Percentiles rank a stretch among this genome's conserved stretches.
These are phyloP conservation scores for Mesembryanthemum crystallinum DNA, from an alignment of 148 eudicot genomes.

Conservation along the genomic window DNA sequence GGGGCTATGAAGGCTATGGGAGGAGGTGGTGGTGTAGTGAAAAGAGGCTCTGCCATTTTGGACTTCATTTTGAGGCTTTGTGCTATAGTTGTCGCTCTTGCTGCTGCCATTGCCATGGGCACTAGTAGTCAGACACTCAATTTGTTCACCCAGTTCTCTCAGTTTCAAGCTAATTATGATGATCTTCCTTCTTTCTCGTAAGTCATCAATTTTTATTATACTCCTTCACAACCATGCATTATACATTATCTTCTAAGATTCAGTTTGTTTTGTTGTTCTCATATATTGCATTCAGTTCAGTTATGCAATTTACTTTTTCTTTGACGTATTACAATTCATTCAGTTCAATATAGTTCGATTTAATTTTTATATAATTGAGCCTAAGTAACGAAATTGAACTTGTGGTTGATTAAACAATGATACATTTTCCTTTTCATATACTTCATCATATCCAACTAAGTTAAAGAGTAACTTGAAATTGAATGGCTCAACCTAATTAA, in stretches of 20 bases:
- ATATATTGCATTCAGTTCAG: too few species aligned
- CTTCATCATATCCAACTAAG: too few species aligned
- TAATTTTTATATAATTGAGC: not conserved
- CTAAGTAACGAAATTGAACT: too few species aligned
- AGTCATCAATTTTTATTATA: not conserved
- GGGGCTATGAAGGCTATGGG: slow-evolving; percentile 27
- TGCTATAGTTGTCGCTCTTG: slow-evolving; percentile 61
- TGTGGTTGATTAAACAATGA: too few species aligned
- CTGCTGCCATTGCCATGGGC: slow-evolving; percentile 66
- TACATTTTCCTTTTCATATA: too few species aligned
- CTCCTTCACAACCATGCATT: not conserved
- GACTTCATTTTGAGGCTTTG: slow-evolving; percentile 58
- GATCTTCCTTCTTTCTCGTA: slow-evolving; percentile 80
- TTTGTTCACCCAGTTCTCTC: slow-evolving; percentile 78
- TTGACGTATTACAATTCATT: too few species aligned
- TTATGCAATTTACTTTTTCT: not conserved
- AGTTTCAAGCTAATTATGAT: slow-evolving; percentile 67
- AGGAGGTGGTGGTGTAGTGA: slow-evolving; percentile 27
- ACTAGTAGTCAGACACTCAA: slow-evolving; percentile 67
- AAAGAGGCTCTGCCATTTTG: slow-evolving; percentile 52
- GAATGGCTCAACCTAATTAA: too few species aligned
- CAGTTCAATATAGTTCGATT: too few species aligned
- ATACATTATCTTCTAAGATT: too few species aligned
- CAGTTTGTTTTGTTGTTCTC: too few species aligned
- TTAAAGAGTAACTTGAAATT: too few species aligned